Base-by-base conservation (phyloP, 2,329 filamentous ascomycete genomes). In the Nemania sp. region DNA sequence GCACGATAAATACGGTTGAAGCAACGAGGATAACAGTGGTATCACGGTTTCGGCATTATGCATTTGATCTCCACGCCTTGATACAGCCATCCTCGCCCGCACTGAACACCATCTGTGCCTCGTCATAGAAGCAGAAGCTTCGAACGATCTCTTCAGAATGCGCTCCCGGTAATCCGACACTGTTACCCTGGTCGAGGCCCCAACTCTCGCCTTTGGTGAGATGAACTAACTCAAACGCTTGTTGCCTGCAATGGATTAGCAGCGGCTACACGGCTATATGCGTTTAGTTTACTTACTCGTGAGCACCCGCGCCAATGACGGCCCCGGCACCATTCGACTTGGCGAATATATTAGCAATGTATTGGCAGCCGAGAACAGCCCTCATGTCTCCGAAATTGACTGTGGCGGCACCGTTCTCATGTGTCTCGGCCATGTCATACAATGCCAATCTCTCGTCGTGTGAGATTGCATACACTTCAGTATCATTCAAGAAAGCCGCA, bases 401-500 rank as follows among this genome's bases (percentile, higher is more conserved):
- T 1, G 75, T 75, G 2, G 82, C 80, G 1, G 79, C 75, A 8
- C 83, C 85, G 15, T 81, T 81, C 40, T 82, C 80, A n/a, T 77
- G 74, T 33, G 81, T 80, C 59, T 88, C 86, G 42, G 84, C 81
- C 50, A 89, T 74, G 57, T 86, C 81, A 68, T 91, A 91, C 52
- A 91, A 79, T 15, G 87, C 86, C 58, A 91, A 81, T 54, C 83
- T 85, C 74, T 94, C 90, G 67, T 93, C 90, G 54, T 91, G 88
- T 1, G 87, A 90, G 8, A 92, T 73, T 3, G 87, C 88, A 59
- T 84, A 90, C 26, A 91, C 80, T 64, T 88, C 81, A 5, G 79
- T 80, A 14, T 75, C 71, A 50, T 77, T 82, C 49, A 93, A 75
- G 72, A 91, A 92, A 5, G 84, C 86, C 12, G 89, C 85, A 61